These are phyloP conservation scores for Amphicarpaea edgeworthii DNA, from an alignment of 306 rosid species.

Conservation along the genomic window DNA sequence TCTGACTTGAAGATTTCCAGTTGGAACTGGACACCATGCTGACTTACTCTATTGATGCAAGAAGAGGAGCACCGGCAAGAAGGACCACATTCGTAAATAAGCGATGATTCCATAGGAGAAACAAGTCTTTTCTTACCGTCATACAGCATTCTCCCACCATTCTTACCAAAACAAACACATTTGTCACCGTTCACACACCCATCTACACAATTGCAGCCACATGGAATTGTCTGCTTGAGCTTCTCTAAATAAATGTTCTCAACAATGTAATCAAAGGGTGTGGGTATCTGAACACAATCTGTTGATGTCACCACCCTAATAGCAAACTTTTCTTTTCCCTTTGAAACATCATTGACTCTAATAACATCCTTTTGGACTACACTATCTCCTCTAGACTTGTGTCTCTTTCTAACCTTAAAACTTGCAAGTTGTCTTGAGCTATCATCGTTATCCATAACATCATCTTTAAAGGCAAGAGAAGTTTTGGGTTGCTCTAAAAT, in stretches of 20 bases:
- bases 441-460: not conserved
- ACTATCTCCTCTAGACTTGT: not conserved
- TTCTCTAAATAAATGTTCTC: slow-evolving; percentile 3
- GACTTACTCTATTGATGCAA: slow-evolving; percentile 50
- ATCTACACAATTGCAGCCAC: slow-evolving; percentile 40
- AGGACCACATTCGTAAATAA: slow-evolving; percentile 54
- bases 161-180: slow-evolving; percentile 47
- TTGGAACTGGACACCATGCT: slow-evolving; percentile 42
- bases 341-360: slow-evolving; percentile 43
- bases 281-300: slow-evolving; percentile 5
- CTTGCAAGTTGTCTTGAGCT: not conserved
- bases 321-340: slow-evolving; percentile 50
- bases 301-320: slow-evolving; percentile 36
- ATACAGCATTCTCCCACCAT: slow-evolving; percentile 40
- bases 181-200: slow-evolving; percentile 22
- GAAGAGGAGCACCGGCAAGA: slow-evolving; percentile 50
- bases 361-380: not conserved
- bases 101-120: not conserved
- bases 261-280: slow-evolving; percentile 38
- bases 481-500: slow-evolving; percentile 20
- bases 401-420: not conserved
- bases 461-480: not conserved
- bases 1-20: slow-evolving; percentile 51
- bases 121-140: not conserved
- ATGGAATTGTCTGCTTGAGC: not conserved